A percentile compares a stretch with the other conserved stretches of the same genome.
Evolutionary conservation across 2,329 filamentous ascomycete species (phyloP).

Genomic region (Fusarium sp.): DNA sequence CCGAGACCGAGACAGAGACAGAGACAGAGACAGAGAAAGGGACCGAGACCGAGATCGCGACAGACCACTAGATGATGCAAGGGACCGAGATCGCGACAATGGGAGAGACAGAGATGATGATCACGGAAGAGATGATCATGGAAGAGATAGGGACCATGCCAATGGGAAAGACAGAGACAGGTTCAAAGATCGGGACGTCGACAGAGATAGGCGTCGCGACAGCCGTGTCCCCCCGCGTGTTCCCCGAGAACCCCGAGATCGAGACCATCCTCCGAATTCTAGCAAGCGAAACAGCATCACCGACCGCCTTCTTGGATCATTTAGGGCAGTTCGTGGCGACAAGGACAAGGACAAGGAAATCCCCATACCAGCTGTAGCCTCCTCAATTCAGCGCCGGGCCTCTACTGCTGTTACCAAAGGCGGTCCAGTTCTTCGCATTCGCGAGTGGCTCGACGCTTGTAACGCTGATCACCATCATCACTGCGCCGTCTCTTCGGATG

Average conservation of each 20-base stretch:
- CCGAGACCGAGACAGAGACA: slow-evolving; percentile 9
- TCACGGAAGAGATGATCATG: not conserved
- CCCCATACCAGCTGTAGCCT: slow-evolving; percentile 25
- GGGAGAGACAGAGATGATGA: slow-evolving; percentile 29
- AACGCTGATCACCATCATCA: slow-evolving; percentile 56
- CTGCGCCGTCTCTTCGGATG: slow-evolving; percentile 47
- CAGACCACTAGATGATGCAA: slow-evolving; percentile 1
- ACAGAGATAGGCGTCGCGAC: slow-evolving; percentile 43
- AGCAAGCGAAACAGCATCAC: slow-evolving; percentile 56
- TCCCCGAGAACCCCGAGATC: slow-evolving; percentile 29
- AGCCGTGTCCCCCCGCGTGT: slow-evolving; percentile 27
- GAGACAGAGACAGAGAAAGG: slow-evolving; percentile 1
- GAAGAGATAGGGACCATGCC: slow-evolving; percentile 15
- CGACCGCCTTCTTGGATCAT: slow-evolving; percentile 51
- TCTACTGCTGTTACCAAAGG: slow-evolving; percentile 48
- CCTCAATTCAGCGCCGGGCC: slow-evolving; percentile 46
- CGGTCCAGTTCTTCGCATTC: slow-evolving; percentile 53
- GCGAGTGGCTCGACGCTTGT: slow-evolving; percentile 58
- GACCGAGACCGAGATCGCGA: slow-evolving; percentile 16
- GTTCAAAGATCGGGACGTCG: slow-evolving; percentile 28
- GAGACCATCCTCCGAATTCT: slow-evolving; percentile 37
- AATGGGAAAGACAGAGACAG: slow-evolving; percentile 15
- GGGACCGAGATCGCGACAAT: slow-evolving; percentile 6
- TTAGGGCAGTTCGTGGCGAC: slow-evolving; percentile 47
- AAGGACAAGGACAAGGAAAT: slow-evolving; percentile 44